Evolutionary conservation across 148 eudicot species (phyloP).

Genomic region (Cornus kousa): DNA sequence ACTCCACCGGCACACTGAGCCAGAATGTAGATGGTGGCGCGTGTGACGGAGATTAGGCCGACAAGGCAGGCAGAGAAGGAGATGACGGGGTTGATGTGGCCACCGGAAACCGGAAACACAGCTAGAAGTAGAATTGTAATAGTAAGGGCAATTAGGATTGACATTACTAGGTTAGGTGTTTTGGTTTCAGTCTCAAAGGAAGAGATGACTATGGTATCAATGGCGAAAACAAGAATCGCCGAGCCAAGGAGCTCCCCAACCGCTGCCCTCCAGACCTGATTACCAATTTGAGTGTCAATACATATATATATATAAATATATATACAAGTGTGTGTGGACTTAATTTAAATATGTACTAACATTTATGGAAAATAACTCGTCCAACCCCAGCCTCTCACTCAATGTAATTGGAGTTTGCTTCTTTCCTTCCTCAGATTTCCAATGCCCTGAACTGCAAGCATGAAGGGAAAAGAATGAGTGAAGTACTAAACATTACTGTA

Average conservation of each 20-base stretch:
- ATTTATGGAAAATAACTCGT: slow-evolving; percentile 24
- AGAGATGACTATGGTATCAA: slow-evolving; percentile 43
- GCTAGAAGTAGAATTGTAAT: slow-evolving; percentile 37
- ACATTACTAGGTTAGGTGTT: slow-evolving; percentile 31
- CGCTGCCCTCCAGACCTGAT: slow-evolving; percentile 48
- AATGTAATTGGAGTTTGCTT: slow-evolving; percentile 9
- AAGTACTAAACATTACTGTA: not conserved
- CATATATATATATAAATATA: no score
- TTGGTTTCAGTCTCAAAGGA: slow-evolving; percentile 23
- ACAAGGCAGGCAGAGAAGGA: slow-evolving; percentile 41
- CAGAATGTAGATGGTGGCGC: slow-evolving; percentile 30
- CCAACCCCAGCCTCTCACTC: slow-evolving; percentile 23
- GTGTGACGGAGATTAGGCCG: slow-evolving; percentile 36
- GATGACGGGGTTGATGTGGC: slow-evolving; percentile 45
- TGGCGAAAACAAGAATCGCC: slow-evolving; percentile 38
- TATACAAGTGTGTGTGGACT: no score
- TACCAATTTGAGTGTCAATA: not conserved
- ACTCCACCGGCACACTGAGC: slow-evolving; percentile 38
- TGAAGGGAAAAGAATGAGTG: not conserved
- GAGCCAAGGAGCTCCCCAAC: slow-evolving; percentile 41
- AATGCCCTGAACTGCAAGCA: slow-evolving; percentile 9
- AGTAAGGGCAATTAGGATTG: slow-evolving; percentile 25
- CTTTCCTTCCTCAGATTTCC: slow-evolving; percentile 18
- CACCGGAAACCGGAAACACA: slow-evolving; percentile 37
- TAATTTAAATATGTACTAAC: slow-evolving; percentile 1